Evolutionary conservation across 352 stramenopile species (phyloP).

Genomic region (Phytophthora ohioensis): DNA sequence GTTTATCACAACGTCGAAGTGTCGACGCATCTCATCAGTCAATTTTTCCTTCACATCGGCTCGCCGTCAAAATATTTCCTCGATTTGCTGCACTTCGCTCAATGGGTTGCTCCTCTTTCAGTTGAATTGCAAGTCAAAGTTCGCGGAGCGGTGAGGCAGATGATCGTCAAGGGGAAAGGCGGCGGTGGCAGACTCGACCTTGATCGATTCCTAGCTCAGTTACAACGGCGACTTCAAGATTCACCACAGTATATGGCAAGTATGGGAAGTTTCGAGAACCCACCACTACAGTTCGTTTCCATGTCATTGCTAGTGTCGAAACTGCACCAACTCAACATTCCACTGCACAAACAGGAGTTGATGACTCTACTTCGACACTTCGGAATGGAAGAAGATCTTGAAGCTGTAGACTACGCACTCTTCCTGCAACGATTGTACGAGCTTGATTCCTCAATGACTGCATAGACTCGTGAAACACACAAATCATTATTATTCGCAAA

Average conservation of each 20-base stretch:
- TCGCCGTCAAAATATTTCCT: constrained; percentile 53
- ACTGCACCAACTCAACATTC: constrained; percentile 60
- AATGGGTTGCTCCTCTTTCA: constrained; percentile 51
- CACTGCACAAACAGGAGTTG: constrained; percentile 46
- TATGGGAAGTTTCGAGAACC: background rate
- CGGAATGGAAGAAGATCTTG: constrained; percentile 52
- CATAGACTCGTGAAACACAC: background rate
- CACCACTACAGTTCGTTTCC: constrained; percentile 23
- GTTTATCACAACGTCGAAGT: constrained; percentile 41
- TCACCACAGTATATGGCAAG: constrained; percentile 27
- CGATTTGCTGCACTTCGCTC: constrained; percentile 50
- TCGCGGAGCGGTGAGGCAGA: constrained; percentile 43
- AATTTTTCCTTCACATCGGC: constrained; percentile 67
- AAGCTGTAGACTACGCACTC: constrained; percentile 48
- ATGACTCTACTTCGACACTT: constrained; percentile 56
- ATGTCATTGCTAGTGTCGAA: constrained; percentile 45
- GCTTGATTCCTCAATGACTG: constrained; percentile 11
- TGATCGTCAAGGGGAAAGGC: constrained; percentile 56
- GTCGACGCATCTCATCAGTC: constrained; percentile 52
- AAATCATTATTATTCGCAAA: no score
- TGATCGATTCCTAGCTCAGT: constrained; percentile 54
- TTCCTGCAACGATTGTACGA: constrained; percentile 62
- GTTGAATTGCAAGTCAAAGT: constrained; percentile 46
- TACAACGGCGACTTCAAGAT: constrained; percentile 44
- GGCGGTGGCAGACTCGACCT: constrained; percentile 58